phyloP scores from a whole-genome alignment of 1,284 basidiomycete genomes.

The Gymnopus androsaceus region DNA sequence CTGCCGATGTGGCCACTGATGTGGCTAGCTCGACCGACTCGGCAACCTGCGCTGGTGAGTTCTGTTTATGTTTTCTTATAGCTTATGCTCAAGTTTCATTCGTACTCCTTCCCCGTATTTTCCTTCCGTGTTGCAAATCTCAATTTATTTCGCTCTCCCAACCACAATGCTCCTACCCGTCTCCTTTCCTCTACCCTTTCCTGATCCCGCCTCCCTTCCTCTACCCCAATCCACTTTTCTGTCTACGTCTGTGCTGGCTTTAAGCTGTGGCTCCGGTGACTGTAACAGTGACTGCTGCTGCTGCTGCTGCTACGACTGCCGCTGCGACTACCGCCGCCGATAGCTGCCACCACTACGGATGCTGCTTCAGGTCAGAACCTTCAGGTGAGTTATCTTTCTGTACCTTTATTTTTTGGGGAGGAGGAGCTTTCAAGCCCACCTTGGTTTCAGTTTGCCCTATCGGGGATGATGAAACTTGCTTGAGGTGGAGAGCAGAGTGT shows the following conservation, averaged over 20 bases:
- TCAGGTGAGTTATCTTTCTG: neutral
- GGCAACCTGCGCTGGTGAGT: neutral
- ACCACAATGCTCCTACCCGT: too few relatives aligned
- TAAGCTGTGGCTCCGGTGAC: neutral
- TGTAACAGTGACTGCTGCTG: conserved; percentile 17
- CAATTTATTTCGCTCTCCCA: neutral
- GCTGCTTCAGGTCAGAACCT: conserved; percentile 9
- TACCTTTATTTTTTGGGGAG: conserved; percentile 12
- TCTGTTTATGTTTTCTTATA: too few relatives aligned
- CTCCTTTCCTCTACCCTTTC: too few relatives aligned
- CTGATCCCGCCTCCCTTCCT: too few relatives aligned
- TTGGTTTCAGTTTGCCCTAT: too few relatives aligned
- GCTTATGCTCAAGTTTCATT: too few relatives aligned
- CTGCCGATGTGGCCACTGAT: conserved; percentile 19
- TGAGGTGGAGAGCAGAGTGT: too few relatives aligned
- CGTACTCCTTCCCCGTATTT: too few relatives aligned
- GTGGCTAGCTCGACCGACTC: conserved; percentile 14
- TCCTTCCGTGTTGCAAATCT: too few relatives aligned
- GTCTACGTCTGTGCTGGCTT: too few relatives aligned
- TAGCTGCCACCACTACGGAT: neutral
- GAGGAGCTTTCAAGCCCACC: conserved; percentile 21
- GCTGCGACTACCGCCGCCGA: conserved; percentile 9
- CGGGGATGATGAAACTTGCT: too few relatives aligned
- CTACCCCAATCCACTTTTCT: too few relatives aligned
- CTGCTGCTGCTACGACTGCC: conserved; percentile 14